phyloP scores from a whole-genome alignment of 257 asterid species.

The Jacaranda copaia region DNA sequence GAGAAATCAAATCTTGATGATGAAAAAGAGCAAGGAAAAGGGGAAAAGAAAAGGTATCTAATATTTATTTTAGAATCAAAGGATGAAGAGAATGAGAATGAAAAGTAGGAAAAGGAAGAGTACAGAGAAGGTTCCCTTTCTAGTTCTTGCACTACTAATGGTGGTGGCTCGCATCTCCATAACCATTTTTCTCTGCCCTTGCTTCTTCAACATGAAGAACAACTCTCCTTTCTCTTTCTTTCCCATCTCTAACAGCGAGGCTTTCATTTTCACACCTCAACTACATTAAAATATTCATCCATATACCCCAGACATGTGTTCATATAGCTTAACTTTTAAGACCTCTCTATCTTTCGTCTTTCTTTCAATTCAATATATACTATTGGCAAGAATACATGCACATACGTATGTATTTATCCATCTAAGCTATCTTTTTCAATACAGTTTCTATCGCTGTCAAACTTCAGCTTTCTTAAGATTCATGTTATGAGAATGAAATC shows the following conservation, averaged over 20 bases:
- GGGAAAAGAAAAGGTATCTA: neutral
- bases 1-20: constrained; percentile 37
- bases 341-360: constrained; percentile 5
- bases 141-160: constrained; percentile 28
- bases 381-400: neutral
- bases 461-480: constrained; percentile 30
- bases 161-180: constrained; percentile 67
- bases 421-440: neutral
- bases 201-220: constrained; percentile 44
- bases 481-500: constrained; percentile 39
- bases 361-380: neutral
- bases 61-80: constrained; percentile 37
- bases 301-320: constrained; percentile 34
- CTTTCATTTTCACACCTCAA: constrained; percentile 33
- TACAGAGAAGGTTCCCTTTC: constrained; percentile 50
- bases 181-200: constrained; percentile 40
- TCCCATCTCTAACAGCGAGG: constrained; percentile 23
- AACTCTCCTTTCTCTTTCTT: constrained; percentile 41
- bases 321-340: constrained; percentile 32
- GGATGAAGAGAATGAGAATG: constrained; percentile 63
- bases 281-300: constrained; percentile 36
- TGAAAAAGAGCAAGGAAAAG: constrained; percentile 2
- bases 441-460: constrained; percentile 19
- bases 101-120: constrained; percentile 68
- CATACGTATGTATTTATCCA: neutral